Evolutionary conservation across 805 yeast genomes (phyloP).

Genomic region (Lachancea nothofagi): DNA sequence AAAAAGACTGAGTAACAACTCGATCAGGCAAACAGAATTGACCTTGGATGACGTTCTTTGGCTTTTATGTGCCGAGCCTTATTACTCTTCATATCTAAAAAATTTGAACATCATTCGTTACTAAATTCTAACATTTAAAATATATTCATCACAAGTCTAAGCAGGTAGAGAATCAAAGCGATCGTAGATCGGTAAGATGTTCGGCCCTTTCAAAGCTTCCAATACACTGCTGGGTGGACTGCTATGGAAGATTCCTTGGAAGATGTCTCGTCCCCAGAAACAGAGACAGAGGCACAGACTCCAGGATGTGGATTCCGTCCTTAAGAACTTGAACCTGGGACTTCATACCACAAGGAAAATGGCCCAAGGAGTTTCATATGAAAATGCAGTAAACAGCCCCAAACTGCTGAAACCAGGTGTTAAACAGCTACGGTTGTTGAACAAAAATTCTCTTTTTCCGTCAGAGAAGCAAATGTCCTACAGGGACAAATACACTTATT

Average conservation of each 20-base stretch:
- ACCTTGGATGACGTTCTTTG: no score
- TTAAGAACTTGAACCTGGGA: slow-evolving; percentile 40
- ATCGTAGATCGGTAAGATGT: slow-evolving; percentile 16
- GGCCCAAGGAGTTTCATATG: slow-evolving; percentile 18
- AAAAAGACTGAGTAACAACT: no score
- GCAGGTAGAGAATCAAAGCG: not conserved
- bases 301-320: slow-evolving; percentile 72
- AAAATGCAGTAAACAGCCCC: slow-evolving; percentile 16
- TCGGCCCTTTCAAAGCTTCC: slow-evolving; percentile 31
- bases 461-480: slow-evolving; percentile 76
- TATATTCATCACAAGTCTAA: no score
- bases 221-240: slow-evolving; percentile 28
- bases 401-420: slow-evolving; percentile 26
- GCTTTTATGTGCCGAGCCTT: no score
- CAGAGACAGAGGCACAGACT: slow-evolving; percentile 79
- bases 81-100: no score
- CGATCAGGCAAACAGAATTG: no score
- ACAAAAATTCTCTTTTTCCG: slow-evolving; percentile 49
- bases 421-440: slow-evolving; percentile 23
- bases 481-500: slow-evolving; percentile 81
- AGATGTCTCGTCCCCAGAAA: slow-evolving; percentile 76
- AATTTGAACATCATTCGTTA: no score
- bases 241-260: slow-evolving; percentile 64
- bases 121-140: no score
- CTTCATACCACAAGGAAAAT: slow-evolving; percentile 26